Conservation (phyloP, 306 rosid species). For the Casuarina cunninghamiana region DNA sequence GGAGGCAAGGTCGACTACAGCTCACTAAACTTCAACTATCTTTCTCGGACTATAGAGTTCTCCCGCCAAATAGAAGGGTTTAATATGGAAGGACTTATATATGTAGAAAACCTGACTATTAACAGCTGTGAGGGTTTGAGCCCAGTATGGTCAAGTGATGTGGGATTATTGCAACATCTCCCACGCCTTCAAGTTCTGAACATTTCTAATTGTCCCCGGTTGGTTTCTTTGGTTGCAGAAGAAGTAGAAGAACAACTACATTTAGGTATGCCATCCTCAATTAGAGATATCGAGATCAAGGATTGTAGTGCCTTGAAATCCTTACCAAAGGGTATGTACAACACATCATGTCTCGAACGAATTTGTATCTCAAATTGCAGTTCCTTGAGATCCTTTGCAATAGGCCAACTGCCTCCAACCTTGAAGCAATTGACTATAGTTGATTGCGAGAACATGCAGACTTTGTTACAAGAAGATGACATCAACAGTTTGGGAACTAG, state of each 20-base stretch:
- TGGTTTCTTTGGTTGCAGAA: neutral
- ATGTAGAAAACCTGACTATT: neutral
- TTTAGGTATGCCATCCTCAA: neutral
- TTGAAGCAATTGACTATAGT: neutral
- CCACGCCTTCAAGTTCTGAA: neutral
- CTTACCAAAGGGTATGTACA: slow-evolving; percentile 1
- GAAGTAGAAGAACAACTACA: neutral
- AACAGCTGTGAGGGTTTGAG: neutral
- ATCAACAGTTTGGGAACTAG: neutral
- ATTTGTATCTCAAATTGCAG: neutral
- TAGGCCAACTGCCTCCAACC: neutral
- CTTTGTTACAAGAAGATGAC: neutral
- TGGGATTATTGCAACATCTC: neutral
- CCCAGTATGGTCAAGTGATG: neutral
- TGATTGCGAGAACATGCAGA: neutral
- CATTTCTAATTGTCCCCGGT: neutral
- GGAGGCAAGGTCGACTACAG: neutral
- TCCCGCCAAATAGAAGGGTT: neutral
- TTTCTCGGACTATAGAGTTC: neutral
- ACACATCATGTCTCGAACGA: neutral
- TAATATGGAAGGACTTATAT: neutral
- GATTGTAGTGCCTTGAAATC: neutral
- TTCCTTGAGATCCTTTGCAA: neutral
- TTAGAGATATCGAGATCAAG: neutral
- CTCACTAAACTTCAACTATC: neutral